phyloP scores from a whole-genome alignment of 2,329 filamentous ascomycete species.

The Atkinsonella hypoxylon region DNA sequence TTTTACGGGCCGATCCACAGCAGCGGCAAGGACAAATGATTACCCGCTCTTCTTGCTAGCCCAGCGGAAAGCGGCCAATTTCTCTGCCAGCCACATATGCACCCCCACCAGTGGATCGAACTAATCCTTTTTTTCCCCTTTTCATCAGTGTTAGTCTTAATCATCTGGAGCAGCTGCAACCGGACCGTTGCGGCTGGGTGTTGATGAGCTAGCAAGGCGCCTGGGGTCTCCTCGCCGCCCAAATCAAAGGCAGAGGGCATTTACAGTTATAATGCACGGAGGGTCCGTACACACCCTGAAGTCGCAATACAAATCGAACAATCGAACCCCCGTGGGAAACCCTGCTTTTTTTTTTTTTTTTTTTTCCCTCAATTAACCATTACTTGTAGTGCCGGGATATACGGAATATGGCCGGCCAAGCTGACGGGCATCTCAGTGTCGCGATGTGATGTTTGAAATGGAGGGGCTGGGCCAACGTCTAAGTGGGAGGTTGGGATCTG shows the following conservation, averaged over 20 bases:
- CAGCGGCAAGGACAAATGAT: not conserved
- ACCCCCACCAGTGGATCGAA: no score
- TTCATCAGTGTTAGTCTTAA: no score
- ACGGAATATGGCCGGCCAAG: not conserved
- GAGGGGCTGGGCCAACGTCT: conserved; percentile 19
- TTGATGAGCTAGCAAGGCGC: conserved; percentile 4
- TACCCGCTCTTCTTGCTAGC: not conserved
- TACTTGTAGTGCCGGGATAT: not conserved
- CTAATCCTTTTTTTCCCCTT: no score
- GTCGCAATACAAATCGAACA: not conserved
- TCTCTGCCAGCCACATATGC: no score
- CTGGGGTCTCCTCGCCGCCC: not conserved
- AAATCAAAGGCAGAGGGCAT: not conserved
- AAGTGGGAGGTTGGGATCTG: conserved; percentile 24
- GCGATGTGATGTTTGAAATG: conserved; percentile 1
- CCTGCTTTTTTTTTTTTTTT: not conserved
- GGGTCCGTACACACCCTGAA: not conserved
- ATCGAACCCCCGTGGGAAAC: not conserved
- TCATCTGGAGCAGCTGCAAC: no score
- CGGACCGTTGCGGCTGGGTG: not conserved
- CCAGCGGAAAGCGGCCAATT: no score
- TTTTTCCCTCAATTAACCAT: no score
- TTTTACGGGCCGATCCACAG: no score
- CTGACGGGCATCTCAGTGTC: conserved; percentile 1
- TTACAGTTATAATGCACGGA: not conserved